phyloP scores from a whole-genome alignment of 1,284 basidiomycete genomes.

The Cutaneotrichosporon cyanovorans region DNA sequence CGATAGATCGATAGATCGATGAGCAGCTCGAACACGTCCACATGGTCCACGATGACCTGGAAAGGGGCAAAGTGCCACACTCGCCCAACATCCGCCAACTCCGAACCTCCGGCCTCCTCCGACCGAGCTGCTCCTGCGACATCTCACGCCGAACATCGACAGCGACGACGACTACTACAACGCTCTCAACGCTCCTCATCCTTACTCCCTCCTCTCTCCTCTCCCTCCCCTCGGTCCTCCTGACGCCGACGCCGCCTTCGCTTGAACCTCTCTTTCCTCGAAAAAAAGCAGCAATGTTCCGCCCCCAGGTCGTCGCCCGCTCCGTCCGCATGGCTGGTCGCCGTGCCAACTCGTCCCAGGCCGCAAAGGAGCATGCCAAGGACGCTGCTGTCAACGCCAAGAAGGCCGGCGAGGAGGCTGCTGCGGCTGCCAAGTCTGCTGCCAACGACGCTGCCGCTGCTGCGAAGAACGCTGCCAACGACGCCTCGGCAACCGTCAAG shows the following conservation, averaged over 20 bases:
- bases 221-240: slow-evolving; percentile 4
- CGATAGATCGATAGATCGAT: neutral
- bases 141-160: neutral
- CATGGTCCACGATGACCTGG: too few relatives aligned
- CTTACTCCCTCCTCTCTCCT: neutral
- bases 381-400: slow-evolving; percentile 30
- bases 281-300: slow-evolving; percentile 13
- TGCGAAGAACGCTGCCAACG: slow-evolving; percentile 2
- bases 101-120: neutral
- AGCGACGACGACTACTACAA: too few relatives aligned
- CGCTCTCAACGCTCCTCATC: neutral
- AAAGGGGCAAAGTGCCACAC: neutral
- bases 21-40: too few relatives aligned
- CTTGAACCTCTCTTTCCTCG: too few relatives aligned
- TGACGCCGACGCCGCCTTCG: too few relatives aligned
- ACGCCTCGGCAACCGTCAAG: too few relatives aligned
- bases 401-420: slow-evolving; percentile 37
- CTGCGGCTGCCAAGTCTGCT: slow-evolving; percentile 9
- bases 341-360: slow-evolving; percentile 18
- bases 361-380: slow-evolving; percentile 15
- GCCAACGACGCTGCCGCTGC: slow-evolving; percentile 5
- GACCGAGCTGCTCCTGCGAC: neutral
- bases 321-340: slow-evolving; percentile 9
- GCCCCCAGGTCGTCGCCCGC: slow-evolving; percentile 15
- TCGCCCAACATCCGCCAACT: neutral